A percentile compares a stretch with the other conserved stretches of the same genome.
These are phyloP conservation scores for Cylindrodendrum hubeiense DNA, from an alignment of 2,329 filamentous ascomycete species.

Conservation along the genomic window DNA sequence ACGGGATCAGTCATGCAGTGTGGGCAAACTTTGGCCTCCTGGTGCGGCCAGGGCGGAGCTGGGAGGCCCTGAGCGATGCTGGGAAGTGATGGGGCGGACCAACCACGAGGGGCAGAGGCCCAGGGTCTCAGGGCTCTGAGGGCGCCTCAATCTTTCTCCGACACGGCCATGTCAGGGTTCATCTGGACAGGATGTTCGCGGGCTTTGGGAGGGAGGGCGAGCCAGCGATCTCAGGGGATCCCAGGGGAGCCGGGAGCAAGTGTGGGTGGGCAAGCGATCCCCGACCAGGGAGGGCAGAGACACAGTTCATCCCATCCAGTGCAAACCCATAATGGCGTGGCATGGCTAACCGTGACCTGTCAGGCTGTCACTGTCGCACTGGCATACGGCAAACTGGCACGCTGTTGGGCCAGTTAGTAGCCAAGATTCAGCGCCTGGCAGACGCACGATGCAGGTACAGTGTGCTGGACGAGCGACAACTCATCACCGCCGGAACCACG, in stretches of 20 bases:
- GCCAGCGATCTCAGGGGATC: constrained; percentile 1
- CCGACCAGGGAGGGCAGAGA: constrained; percentile 1
- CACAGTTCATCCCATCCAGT: constrained; percentile 23
- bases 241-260: constrained; percentile 1
- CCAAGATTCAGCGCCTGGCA: background rate
- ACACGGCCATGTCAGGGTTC: constrained; percentile 32
- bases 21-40: constrained; percentile 29
- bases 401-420: constrained; percentile 7
- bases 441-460: constrained; percentile 23
- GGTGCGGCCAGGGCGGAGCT: constrained; percentile 19
- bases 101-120: constrained; percentile 23
- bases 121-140: constrained; percentile 13
- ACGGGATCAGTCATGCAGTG: constrained; percentile 26
- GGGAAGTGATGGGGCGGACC: constrained; percentile 2
- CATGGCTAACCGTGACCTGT: constrained; percentile 8
- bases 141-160: constrained; percentile 34
- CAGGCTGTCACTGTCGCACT: background rate
- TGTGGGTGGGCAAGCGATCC: constrained; percentile 1
- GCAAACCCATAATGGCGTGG: background rate
- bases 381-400: background rate
- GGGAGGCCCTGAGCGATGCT: constrained; percentile 13
- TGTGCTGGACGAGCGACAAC: constrained; percentile 31
- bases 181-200: constrained; percentile 4
- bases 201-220: background rate
- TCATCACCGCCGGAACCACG: constrained; percentile 31